These are phyloP conservation scores for Fusarium sp. DNA, from an alignment of 2,329 filamentous ascomycete genomes.

Conservation along the genomic window DNA sequence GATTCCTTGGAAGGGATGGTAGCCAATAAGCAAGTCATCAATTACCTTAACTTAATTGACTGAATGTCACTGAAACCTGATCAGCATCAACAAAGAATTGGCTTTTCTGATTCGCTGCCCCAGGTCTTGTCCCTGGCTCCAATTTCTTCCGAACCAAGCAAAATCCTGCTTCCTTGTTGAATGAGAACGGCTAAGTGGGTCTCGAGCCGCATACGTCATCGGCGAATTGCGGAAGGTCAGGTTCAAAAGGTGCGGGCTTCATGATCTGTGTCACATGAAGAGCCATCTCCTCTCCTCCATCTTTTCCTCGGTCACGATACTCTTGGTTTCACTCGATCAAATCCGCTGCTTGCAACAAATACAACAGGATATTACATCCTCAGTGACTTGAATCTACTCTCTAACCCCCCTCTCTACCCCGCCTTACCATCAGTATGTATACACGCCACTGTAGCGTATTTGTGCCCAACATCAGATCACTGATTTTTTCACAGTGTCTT, in stretches of 20 bases:
- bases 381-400: neutral
- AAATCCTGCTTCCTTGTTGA: constrained; percentile 42
- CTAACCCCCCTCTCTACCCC: constrained; percentile 11
- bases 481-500: constrained; percentile 70
- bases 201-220: constrained; percentile 49
- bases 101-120: constrained; percentile 20
- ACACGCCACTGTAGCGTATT: constrained; percentile 29
- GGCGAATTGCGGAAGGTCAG: constrained; percentile 25
- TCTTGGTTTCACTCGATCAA: neutral
- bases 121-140: constrained; percentile 33
- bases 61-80: constrained; percentile 3
- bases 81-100: constrained; percentile 23
- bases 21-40: constrained; percentile 8
- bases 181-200: constrained; percentile 29
- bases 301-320: constrained; percentile 24
- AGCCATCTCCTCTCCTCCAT: constrained; percentile 30
- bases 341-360: neutral
- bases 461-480: constrained; percentile 24
- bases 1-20: constrained; percentile 55
- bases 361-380: neutral
- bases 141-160: constrained; percentile 30
- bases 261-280: constrained; percentile 44
- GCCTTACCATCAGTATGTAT: constrained; percentile 33
- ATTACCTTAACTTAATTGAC: neutral
- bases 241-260: constrained; percentile 38